A percentile compares a stretch with the other conserved stretches of the same genome.
These are phyloP conservation scores for Cubamyces sp. DNA, from an alignment of 768 basidiomycete species.

Conservation along the genomic window DNA sequence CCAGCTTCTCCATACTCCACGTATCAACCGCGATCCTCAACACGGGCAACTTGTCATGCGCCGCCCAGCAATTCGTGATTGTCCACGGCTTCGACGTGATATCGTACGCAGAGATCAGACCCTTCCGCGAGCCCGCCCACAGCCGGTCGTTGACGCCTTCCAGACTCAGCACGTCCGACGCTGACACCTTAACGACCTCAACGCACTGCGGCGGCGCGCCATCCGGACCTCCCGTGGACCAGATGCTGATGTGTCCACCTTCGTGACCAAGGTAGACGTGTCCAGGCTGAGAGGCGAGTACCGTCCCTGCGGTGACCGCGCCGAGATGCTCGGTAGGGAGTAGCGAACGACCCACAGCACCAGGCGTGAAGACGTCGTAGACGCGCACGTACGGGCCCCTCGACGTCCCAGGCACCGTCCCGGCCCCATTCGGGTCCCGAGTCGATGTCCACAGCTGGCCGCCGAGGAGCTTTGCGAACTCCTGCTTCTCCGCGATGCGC, in stretches of 20 bases:
- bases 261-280: slow-evolving; percentile 89
- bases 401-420: slow-evolving; percentile 41
- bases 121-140: slow-evolving; percentile 88
- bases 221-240: slow-evolving; percentile 54
- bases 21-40: slow-evolving; percentile 70
- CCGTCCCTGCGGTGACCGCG: slow-evolving; percentile 78
- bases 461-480: slow-evolving; percentile 74
- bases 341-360: slow-evolving; percentile 55
- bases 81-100: slow-evolving; percentile 76
- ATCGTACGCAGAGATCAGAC: slow-evolving; percentile 83
- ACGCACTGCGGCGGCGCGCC: slow-evolving; percentile 67
- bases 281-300: slow-evolving; percentile 68
- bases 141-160: slow-evolving; percentile 83
- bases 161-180: slow-evolving; percentile 80
- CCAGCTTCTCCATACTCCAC: slow-evolving; percentile 69
- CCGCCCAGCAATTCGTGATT: slow-evolving; percentile 86
- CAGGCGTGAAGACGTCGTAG: slow-evolving; percentile 73
- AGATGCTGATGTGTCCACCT: slow-evolving; percentile 87
- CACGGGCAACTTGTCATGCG: slow-evolving; percentile 71
- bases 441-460: slow-evolving; percentile 85
- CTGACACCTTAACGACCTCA: slow-evolving; percentile 79
- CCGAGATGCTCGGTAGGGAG: slow-evolving; percentile 76
- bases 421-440: slow-evolving; percentile 47
- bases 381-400: slow-evolving; percentile 77
- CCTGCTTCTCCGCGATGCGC: slow-evolving; percentile 80